These are phyloP conservation scores for Pseudisothecium myosuroides DNA, from an alignment of 225 moss, liverwort and hornwort genomes.

Conservation along the genomic window DNA sequence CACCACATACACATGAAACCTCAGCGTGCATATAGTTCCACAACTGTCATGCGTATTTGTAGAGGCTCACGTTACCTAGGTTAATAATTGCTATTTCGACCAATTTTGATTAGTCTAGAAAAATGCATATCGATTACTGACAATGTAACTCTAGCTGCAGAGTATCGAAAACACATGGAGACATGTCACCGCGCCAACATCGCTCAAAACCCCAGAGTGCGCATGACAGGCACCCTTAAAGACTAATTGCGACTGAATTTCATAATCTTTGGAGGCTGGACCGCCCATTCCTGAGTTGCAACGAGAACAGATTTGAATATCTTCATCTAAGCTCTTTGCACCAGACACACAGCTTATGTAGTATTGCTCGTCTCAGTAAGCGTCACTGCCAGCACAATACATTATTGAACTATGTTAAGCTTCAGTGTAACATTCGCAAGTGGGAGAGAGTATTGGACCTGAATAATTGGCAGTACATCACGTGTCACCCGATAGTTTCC, in stretches of 20 bases:
- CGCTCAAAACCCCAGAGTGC: neutral
- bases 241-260: neutral
- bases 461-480: slow-evolving; percentile 54
- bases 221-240: neutral
- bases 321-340: neutral
- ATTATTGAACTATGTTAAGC: neutral
- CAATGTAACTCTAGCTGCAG: neutral
- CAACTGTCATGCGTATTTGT: neutral
- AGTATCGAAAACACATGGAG: neutral
- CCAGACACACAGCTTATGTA: neutral
- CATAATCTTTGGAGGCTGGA: neutral
- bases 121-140: neutral
- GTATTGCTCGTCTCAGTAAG: too few species aligned
- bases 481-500: slow-evolving; percentile 29
- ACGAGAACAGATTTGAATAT: neutral
- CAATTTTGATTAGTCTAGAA: neutral
- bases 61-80: neutral
- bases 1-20: neutral
- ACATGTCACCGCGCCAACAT: neutral
- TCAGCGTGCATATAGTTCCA: neutral
- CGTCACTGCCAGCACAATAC: neutral
- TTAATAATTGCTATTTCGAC: neutral
- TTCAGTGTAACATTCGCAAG: neutral
- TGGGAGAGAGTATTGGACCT: slow-evolving; percentile 24
- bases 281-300: neutral